Evolutionary conservation across 1,139 yeast genomes (phyloP).

Genomic region (Saccharomycopsis phalli): DNA sequence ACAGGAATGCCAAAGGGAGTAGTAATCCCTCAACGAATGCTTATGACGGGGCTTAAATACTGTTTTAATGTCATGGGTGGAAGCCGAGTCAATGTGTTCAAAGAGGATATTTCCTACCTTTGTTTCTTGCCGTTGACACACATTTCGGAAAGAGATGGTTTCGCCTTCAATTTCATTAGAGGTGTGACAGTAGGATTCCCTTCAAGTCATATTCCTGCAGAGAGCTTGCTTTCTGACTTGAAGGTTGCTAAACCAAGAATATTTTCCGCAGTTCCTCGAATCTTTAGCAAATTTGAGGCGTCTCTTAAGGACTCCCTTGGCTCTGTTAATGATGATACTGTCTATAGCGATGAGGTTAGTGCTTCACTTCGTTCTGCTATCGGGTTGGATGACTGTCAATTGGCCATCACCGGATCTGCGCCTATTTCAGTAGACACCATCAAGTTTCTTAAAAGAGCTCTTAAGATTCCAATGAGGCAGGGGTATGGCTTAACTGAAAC

Average conservation of each 20-base stretch:
- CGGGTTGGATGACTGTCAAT: conserved; percentile 45
- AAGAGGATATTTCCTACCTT: conserved; percentile 17
- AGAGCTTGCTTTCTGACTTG: conserved; percentile 46
- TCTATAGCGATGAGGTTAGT: conserved; percentile 44
- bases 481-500: conserved; percentile 79
- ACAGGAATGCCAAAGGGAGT: conserved; percentile 74
- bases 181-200: conserved; percentile 38
- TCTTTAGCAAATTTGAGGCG: conserved; percentile 53
- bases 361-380: conserved; percentile 44
- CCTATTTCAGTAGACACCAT: conserved; percentile 59
- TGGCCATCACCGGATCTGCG: conserved; percentile 59
- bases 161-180: conserved; percentile 24
- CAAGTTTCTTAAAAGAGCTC: conserved; percentile 51
- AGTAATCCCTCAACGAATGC: conserved; percentile 45
- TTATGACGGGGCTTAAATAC: conserved; percentile 40
- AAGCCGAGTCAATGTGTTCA: conserved; percentile 4
- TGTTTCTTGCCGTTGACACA: conserved; percentile 64
- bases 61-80: conserved; percentile 18
- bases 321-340: conserved; percentile 18
- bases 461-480: conserved; percentile 51
- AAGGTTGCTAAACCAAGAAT: conserved; percentile 43
- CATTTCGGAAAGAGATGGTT: conserved; percentile 44
- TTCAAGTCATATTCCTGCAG: conserved; percentile 35
- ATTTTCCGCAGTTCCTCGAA: conserved; percentile 56
- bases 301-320: conserved; percentile 32